Percentiles rank a stretch among this genome's conserved stretches.
Conservation (phyloP, 2,329 filamentous ascomycete species). For the Cordyceps cicadae region DNA sequence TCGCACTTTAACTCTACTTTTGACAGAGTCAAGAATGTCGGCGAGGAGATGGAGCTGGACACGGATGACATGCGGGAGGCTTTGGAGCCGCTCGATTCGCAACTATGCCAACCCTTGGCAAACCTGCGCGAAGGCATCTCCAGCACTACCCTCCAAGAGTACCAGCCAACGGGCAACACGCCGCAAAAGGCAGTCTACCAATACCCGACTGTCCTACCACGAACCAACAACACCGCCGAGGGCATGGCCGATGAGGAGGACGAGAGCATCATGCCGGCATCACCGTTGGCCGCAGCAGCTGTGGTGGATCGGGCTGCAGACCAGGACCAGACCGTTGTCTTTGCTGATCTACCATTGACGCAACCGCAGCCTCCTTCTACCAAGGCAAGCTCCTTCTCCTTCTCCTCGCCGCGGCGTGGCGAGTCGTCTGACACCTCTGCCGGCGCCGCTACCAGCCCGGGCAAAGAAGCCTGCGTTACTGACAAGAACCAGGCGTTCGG, state of each 20-base stretch:
- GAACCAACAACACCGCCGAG: slow-evolving; percentile 51
- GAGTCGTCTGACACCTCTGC: slow-evolving; percentile 12
- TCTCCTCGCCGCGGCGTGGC: slow-evolving; percentile 13
- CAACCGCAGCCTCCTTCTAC: neutral
- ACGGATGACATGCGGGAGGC: slow-evolving; percentile 49
- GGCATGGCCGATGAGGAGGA: slow-evolving; percentile 26
- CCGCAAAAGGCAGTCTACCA: slow-evolving; percentile 73
- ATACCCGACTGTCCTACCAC: slow-evolving; percentile 72
- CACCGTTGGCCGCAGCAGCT: slow-evolving; percentile 12
- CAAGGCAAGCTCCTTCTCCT: slow-evolving; percentile 11
- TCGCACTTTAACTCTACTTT: slow-evolving; percentile 62
- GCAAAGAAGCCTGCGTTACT: slow-evolving; percentile 18
- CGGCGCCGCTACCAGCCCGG: slow-evolving; percentile 7
- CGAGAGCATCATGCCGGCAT: slow-evolving; percentile 10
- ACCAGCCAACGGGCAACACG: slow-evolving; percentile 76
- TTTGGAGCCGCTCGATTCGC: slow-evolving; percentile 50
- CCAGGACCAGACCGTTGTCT: slow-evolving; percentile 32
- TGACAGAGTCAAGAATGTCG: slow-evolving; percentile 59
- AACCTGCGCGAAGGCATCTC: slow-evolving; percentile 64
- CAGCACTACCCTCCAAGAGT: slow-evolving; percentile 62
- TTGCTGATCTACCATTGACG: slow-evolving; percentile 28
- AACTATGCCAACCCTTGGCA: slow-evolving; percentile 60
- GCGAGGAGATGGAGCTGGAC: slow-evolving; percentile 56
- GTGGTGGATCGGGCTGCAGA: slow-evolving; percentile 22
- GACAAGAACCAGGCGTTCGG: slow-evolving; percentile 25